These are phyloP conservation scores for Dalechampia spathulata DNA, from an alignment of 441 rosid genomes.

Conservation along the genomic window DNA sequence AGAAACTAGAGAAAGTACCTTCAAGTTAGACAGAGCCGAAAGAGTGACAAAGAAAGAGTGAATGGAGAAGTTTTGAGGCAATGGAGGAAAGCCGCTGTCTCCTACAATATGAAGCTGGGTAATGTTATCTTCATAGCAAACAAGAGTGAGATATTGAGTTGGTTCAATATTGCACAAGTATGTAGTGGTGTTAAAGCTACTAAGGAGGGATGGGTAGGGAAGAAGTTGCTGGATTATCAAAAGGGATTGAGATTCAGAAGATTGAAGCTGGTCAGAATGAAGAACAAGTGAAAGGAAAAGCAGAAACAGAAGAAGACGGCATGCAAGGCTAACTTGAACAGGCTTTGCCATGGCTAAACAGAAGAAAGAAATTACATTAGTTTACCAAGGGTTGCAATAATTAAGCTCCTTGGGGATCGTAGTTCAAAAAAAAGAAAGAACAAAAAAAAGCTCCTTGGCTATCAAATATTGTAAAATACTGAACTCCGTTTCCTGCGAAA, in stretches of 20 bases:
- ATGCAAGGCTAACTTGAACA: no score
- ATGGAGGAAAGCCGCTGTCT: slow-evolving; percentile 30
- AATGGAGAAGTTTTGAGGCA: slow-evolving; percentile 66
- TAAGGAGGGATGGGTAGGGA: slow-evolving; percentile 50
- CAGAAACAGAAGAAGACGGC: no score
- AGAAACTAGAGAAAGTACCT: slow-evolving; percentile 75
- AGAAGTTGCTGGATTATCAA: slow-evolving; percentile 60
- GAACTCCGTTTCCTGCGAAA: no score
- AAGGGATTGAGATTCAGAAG: slow-evolving; percentile 65
- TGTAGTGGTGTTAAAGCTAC: slow-evolving; percentile 56
- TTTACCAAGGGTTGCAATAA: no score
- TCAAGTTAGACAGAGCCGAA: slow-evolving; percentile 63
- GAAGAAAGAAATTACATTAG: no score
- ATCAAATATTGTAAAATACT: no score
- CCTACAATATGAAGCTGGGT: slow-evolving; percentile 85
- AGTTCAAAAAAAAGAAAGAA: no score
- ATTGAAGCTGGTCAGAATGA: slow-evolving; percentile 53
- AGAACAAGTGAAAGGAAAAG: no score
- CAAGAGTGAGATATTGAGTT: slow-evolving; percentile 49
- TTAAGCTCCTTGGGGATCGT: no score
- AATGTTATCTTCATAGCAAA: slow-evolving; percentile 70
- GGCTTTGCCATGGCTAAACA: no score
- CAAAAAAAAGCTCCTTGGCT: no score
- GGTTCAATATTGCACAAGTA: slow-evolving; percentile 83
- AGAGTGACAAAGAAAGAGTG: slow-evolving; percentile 76